These are phyloP conservation scores for Myriangium duriaei DNA, from an alignment of 2,329 filamentous ascomycete species.

Conservation along the genomic window DNA sequence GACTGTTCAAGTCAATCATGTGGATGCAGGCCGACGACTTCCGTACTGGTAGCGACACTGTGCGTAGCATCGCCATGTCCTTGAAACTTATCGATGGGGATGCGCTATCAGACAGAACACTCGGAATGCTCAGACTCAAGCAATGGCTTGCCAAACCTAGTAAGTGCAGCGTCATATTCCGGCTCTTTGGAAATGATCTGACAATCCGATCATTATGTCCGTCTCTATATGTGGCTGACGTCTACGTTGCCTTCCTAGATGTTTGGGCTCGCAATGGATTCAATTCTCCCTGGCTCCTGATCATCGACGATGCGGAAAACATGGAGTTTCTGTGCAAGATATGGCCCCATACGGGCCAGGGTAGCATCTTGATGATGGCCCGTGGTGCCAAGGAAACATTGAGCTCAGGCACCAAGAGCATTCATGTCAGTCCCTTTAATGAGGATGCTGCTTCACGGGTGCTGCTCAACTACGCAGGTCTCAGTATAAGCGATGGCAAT, in stretches of 20 bases:
- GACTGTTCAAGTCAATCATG: slow-evolving; percentile 17
- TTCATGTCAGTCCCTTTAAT: slow-evolving; percentile 15
- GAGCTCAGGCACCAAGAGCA: neutral
- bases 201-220: slow-evolving; percentile 11
- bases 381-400: neutral
- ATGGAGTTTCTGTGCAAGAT: slow-evolving; percentile 15
- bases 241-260: too few relatives aligned
- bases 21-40: slow-evolving; percentile 13
- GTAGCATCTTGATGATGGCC: too few relatives aligned
- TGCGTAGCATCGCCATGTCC: neutral
- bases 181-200: slow-evolving; percentile 12
- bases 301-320: slow-evolving; percentile 23
- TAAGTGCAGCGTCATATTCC: neutral
- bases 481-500: slow-evolving; percentile 5
- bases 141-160: neutral
- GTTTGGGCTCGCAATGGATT: too few relatives aligned
- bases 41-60: neutral
- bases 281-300: slow-evolving; percentile 14
- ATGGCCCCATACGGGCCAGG: slow-evolving; percentile 18
- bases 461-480: slow-evolving; percentile 4
- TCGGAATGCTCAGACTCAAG: neutral
- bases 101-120: neutral
- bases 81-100: neutral
- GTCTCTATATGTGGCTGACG: too few relatives aligned
- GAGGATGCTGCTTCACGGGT: slow-evolving; percentile 8